phyloP scores from a whole-genome alignment of 2,329 filamentous ascomycete genomes.

The Talaromyces funiculosus region DNA sequence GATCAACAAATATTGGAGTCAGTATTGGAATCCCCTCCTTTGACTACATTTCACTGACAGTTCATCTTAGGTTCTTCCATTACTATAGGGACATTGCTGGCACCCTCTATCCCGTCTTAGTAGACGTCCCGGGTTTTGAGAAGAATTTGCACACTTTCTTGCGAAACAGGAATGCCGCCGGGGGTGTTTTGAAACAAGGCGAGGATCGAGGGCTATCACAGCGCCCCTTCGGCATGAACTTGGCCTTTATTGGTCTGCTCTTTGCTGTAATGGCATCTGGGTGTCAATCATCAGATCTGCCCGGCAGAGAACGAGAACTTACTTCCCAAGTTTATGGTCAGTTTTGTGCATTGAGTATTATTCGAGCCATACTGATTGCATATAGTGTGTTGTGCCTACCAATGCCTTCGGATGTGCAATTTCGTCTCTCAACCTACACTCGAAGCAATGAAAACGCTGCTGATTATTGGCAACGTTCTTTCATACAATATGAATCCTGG shows the following conservation, averaged over 20 bases:
- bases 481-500: slow-evolving; percentile 62
- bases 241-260: slow-evolving; percentile 55
- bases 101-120: slow-evolving; percentile 57
- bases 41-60: neutral
- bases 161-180: slow-evolving; percentile 44
- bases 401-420: slow-evolving; percentile 59
- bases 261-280: slow-evolving; percentile 60
- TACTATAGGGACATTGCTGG: slow-evolving; percentile 55
- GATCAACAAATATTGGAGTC: slow-evolving; percentile 51
- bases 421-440: slow-evolving; percentile 58
- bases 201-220: slow-evolving; percentile 46
- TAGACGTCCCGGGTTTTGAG: slow-evolving; percentile 52
- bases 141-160: slow-evolving; percentile 50
- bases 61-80: slow-evolving; percentile 45
- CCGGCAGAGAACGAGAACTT: slow-evolving; percentile 55
- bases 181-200: slow-evolving; percentile 37
- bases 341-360: slow-evolving; percentile 12
- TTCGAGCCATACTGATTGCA: slow-evolving; percentile 22
- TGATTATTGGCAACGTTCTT: slow-evolving; percentile 58
- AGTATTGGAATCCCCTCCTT: slow-evolving; percentile 10
- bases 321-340: slow-evolving; percentile 59
- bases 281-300: slow-evolving; percentile 54
- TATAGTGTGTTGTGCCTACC: slow-evolving; percentile 58
- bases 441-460: slow-evolving; percentile 56
- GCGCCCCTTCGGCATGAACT: slow-evolving; percentile 52